A percentile compares a stretch with the other conserved stretches of the same genome.
These are phyloP conservation scores for Babesia bigemina DNA, from an alignment of 169 alveolate genomes.

Conservation along the genomic window DNA sequence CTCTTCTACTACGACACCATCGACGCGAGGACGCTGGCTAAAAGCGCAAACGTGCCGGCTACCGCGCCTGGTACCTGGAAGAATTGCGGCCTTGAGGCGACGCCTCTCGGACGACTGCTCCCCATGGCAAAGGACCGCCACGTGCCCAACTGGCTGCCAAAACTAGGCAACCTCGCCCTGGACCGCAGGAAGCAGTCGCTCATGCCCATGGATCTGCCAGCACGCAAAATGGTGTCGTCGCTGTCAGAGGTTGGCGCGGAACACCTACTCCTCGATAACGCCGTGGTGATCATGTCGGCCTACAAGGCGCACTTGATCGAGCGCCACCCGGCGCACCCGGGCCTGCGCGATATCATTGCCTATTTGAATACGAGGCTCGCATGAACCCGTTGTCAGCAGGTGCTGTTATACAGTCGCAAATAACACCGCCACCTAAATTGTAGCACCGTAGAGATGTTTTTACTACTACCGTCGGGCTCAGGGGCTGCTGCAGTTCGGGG, in stretches of 20 bases:
- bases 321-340: constrained; percentile 7
- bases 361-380: constrained; percentile 1
- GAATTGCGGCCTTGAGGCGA: constrained; percentile 30
- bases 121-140: constrained; percentile 28
- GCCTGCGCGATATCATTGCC: constrained; percentile 24
- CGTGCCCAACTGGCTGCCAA: constrained; percentile 35
- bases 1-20: constrained; percentile 41
- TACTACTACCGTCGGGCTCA: no score
- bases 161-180: constrained; percentile 22
- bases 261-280: constrained; percentile 16
- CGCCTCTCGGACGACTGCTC: constrained; percentile 15
- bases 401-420: background rate
- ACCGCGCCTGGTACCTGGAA: constrained; percentile 38
- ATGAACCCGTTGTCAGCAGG: background rate
- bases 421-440: background rate
- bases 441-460: no score
- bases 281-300: constrained; percentile 27
- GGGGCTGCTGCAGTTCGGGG: no score
- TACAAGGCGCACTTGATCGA: constrained; percentile 34
- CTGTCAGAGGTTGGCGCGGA: constrained; percentile 5
- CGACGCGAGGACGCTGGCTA: constrained; percentile 9
- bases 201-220: constrained; percentile 28
- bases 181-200: constrained; percentile 33
- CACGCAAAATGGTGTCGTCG: background rate
- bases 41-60: constrained; percentile 26